Evolutionary conservation across 2,329 filamentous ascomycete species (phyloP).

Genomic region (Ophiostoma australiae): DNA sequence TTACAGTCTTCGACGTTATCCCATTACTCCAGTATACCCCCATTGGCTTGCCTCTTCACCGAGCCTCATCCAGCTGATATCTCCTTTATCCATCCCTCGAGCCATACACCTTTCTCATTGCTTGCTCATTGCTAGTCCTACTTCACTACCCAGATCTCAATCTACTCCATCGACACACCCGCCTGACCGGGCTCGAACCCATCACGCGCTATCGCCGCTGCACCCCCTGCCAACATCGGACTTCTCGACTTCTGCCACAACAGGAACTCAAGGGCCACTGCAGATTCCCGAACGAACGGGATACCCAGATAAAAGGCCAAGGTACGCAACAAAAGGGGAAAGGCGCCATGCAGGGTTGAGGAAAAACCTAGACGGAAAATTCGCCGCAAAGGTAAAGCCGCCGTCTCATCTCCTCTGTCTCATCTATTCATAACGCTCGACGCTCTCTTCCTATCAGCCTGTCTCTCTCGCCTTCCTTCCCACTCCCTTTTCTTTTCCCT

Average conservation of each 20-base stretch:
- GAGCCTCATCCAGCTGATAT: background rate
- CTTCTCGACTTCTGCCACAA: slow-evolving; percentile 3
- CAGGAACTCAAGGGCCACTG: slow-evolving; percentile 4
- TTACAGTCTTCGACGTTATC: too few species aligned
- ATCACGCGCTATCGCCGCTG: slow-evolving; percentile 8
- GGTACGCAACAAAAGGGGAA: slow-evolving; percentile 24
- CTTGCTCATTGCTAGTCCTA: background rate
- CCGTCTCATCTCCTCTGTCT: background rate
- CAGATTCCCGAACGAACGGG: slow-evolving; percentile 10
- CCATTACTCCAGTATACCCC: too few species aligned
- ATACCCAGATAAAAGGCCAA: slow-evolving; percentile 8
- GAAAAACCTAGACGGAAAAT: slow-evolving; percentile 18
- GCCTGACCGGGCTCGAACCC: background rate
- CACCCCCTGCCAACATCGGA: background rate
- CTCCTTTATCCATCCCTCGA: background rate
- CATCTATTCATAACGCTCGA: background rate
- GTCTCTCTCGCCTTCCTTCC: background rate
- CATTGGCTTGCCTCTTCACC: too few species aligned
- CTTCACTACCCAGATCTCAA: background rate
- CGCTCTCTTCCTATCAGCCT: background rate
- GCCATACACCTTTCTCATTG: background rate
- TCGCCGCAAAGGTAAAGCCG: slow-evolving; percentile 14
- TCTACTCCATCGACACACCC: background rate
- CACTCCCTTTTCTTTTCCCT: background rate
- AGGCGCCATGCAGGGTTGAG: slow-evolving; percentile 26